Base-by-base conservation (phyloP, 768 basidiomycete genomes). In the Trametes elegans region DNA sequence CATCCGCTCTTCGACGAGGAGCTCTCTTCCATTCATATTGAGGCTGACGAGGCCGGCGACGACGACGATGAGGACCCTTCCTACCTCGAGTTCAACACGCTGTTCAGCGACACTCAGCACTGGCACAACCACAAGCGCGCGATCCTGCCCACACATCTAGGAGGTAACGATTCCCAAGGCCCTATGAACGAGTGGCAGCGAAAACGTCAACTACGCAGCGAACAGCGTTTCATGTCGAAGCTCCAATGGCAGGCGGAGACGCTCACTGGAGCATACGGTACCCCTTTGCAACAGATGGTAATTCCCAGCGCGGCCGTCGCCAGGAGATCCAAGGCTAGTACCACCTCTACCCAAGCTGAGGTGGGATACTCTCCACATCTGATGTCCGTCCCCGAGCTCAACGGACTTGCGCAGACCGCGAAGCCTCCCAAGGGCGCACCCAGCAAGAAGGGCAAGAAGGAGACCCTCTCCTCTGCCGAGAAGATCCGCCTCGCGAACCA, bases 231-330 rank as follows among this genome's bases (percentile, higher is more conserved):
- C 64, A 85, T 85, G 80, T 69, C 74, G 28, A 70, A 63, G 11
- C 62, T 88, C 51, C 83, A 84, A 47, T 69, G 74, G 47, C 80
- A 82, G 39, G 85, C 87, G 9, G 78, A 77, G 34, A 85, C 84
- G 0, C 64, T 88, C 53, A 84, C 82, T 0, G 87, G 87, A 0
- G 84, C 85, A 5, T 74, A 74, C 0, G 87, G 87, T 1, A 73
- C 71, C 1, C 66, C 67, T 7, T 68, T 88, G 24, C 72, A 80
- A 61, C 77, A 76, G 47, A 76, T 82, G 28, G 71, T 76, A n/a
- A 87, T 88, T 53, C 70, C 74, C 0, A 60, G 75, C 1, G 76
- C 74, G 0, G 58, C 47, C 1, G 16, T 18, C 3, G 28, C 41
- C 9, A 32, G 39, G 32, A 58, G 58, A 29, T 54, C 53, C 7